Base-by-base conservation (phyloP, 2,329 filamentous ascomycete genomes). In the Neoscytalidium dimidiatum region DNA sequence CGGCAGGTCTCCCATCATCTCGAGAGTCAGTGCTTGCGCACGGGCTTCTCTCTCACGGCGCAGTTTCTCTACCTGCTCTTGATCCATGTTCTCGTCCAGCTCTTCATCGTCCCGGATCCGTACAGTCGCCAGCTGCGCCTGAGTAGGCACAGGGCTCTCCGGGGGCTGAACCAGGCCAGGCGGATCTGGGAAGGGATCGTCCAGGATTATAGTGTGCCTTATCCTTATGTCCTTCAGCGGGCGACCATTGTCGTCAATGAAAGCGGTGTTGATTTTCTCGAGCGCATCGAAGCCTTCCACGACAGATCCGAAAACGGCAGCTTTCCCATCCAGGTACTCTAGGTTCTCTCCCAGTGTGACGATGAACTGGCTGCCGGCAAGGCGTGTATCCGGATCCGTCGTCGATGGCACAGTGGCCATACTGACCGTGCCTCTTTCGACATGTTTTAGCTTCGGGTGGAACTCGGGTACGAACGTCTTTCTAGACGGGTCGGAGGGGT, bases 1-100 rank as follows among this genome's bases (percentile, higher is more conserved):
- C 4, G 95, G 95, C 66, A 99, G 82, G 76, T 99, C 95, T 48
- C 95, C 95, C 79, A 99, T 95, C 89, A 99, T 96, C 80, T 99
- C 95, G 53, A 99, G 84, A 1, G 94, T 98, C 72, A 99, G 81
- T 0, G 95, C 95, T 77, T 98, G 95, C 0, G 94, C 94, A 67
- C 94, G 88, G 5, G 95, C 95, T 77, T 99, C 95, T 29, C 92
- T 87, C 75, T 98, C 93, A 67, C 93, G 87, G 60, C 94, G 88
- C 56, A 90, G 81, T 77, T 88, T 91, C 76, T 98, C 94, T 70
- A 89, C 83, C 23, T 90, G 84, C 70, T 94, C 92, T 69, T 94
- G 91, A 69, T 96, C 92, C 64, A 90, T 88, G 65, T 94, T 86
- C 64, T 90, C 88, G 52, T 92, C 88, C 14, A 97, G 78, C 1